A percentile compares a stretch with the other conserved stretches of the same genome.
Evolutionary conservation across 2,329 filamentous ascomycete species (phyloP).

Genomic region (Balansia obtecta): DNA sequence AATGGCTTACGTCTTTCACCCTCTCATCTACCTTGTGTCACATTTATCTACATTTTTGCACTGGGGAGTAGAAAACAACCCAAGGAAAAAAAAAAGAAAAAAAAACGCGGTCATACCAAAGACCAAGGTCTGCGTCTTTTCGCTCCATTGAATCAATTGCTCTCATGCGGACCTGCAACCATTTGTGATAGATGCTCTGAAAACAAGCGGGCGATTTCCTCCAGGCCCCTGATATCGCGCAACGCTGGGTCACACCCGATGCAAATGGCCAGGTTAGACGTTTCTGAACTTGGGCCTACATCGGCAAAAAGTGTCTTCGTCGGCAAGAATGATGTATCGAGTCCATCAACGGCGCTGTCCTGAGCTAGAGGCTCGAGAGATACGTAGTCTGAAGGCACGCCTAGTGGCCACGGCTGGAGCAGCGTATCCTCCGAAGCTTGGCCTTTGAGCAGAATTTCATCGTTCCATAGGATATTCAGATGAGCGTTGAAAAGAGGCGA

Average conservation of each 20-base stretch:
- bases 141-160: neutral
- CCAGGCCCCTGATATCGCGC: neutral
- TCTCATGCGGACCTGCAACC: neutral
- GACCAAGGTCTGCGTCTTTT: neutral
- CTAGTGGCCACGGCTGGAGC: neutral
- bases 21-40: too few species aligned
- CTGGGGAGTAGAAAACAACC: neutral
- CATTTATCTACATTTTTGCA: too few species aligned
- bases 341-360: neutral
- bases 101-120: neutral
- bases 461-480: conserved; percentile 4
- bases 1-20: too few species aligned
- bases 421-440: neutral
- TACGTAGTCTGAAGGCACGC: neutral
- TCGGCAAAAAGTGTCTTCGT: neutral
- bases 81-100: neutral
- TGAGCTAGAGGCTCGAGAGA: neutral
- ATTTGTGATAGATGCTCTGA: neutral
- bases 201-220: neutral
- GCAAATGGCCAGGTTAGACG: neutral
- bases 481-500: conserved; percentile 2
- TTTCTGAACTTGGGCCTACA: neutral
- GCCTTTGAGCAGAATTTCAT: neutral
- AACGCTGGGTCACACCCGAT: neutral
- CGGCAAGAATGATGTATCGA: neutral